Conservation (phyloP, 2,329 filamentous ascomycete genomes). For the Hymenoscyphus fraxineus region DNA sequence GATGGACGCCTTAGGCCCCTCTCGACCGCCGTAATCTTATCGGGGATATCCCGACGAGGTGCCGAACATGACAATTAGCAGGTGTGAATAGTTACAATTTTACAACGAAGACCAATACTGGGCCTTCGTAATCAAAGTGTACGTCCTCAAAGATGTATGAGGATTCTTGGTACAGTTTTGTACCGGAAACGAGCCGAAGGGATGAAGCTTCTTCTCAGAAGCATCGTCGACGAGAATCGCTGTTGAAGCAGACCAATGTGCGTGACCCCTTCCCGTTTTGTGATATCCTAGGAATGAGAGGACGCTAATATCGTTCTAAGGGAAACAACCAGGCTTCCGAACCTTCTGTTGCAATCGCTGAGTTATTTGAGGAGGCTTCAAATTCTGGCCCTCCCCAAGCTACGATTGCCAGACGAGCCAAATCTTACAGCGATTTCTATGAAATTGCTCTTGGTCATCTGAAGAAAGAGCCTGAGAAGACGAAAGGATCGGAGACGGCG, state of each 20-base stretch:
- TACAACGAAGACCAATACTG: not conserved
- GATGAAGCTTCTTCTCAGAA: slow-evolving; percentile 45
- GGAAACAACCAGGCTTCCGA: slow-evolving; percentile 51
- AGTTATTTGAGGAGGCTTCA: slow-evolving; percentile 55
- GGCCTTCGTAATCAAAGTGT: not conserved
- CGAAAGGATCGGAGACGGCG: slow-evolving; percentile 19
- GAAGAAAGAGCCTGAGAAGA: slow-evolving; percentile 45
- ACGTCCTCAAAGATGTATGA: slow-evolving; percentile 61
- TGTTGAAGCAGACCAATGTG: slow-evolving; percentile 65
- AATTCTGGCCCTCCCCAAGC: slow-evolving; percentile 62
- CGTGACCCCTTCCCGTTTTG: slow-evolving; percentile 34
- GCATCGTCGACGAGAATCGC: slow-evolving; percentile 65
- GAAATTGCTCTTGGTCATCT: slow-evolving; percentile 56
- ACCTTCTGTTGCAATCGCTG: slow-evolving; percentile 52
- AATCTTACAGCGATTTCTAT: slow-evolving; percentile 78
- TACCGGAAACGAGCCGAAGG: slow-evolving; percentile 57
- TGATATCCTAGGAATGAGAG: slow-evolving; percentile 16
- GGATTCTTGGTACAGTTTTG: slow-evolving; percentile 79
- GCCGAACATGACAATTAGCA: not conserved
- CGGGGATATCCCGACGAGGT: not conserved
- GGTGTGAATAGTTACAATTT: not conserved
- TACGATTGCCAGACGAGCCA: slow-evolving; percentile 61
- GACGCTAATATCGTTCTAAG: slow-evolving; percentile 35
- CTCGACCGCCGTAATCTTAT: not conserved
- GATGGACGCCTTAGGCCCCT: not conserved